These are phyloP conservation scores for Pseudonitzschia multistriata DNA, from an alignment of 108 stramenopile species.

Conservation along the genomic window DNA sequence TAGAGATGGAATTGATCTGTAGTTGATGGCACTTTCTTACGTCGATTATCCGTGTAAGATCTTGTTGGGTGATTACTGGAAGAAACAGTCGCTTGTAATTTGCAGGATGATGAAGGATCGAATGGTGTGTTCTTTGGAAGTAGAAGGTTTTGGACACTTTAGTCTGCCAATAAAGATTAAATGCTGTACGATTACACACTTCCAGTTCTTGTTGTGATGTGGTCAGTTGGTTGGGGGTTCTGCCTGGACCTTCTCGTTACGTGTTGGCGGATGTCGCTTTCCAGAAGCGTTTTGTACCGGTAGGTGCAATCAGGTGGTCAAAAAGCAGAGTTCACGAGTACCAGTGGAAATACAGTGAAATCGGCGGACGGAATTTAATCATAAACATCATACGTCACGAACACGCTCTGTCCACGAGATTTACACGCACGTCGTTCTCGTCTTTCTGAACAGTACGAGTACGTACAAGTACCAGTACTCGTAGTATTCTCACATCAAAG, in stretches of 20 bases:
- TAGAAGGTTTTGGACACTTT: neutral
- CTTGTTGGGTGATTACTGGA: neutral
- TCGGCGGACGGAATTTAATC: neutral
- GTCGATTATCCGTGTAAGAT: neutral
- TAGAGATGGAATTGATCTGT: neutral
- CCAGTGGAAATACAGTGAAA: too few species aligned
- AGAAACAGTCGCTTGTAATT: too few species aligned
- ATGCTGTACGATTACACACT: neutral
- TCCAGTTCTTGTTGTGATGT: neutral
- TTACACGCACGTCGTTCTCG: neutral
- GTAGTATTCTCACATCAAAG: too few species aligned
- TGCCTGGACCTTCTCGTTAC: too few species aligned
- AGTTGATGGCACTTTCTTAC: neutral
- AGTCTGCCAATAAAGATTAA: neutral
- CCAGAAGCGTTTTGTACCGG: too few species aligned
- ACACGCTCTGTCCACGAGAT: neutral
- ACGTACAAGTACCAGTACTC: too few species aligned
- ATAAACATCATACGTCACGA: neutral
- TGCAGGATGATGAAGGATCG: too few species aligned
- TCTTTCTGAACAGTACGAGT: neutral
- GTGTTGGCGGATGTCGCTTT: too few species aligned
- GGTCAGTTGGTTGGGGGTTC: too few species aligned
- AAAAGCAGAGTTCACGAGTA: too few species aligned
- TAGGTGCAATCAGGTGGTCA: too few species aligned
- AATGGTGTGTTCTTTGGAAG: neutral